Evolutionary conservation across 2,329 filamentous ascomycete species (phyloP).

Genomic region (Purpureocillium takamizusanense): DNA sequence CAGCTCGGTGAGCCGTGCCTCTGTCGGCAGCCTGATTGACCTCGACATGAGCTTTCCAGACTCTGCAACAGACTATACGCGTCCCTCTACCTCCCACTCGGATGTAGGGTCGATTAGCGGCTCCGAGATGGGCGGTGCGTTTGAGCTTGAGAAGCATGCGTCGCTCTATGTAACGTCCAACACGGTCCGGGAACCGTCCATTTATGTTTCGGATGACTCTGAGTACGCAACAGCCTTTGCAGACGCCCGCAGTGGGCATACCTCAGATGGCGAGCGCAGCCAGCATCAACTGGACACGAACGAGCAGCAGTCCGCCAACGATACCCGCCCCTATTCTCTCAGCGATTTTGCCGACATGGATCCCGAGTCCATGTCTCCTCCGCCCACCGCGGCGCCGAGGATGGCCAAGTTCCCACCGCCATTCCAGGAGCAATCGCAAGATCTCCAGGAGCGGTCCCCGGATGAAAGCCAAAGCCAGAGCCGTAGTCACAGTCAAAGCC

Average conservation of each 20-base stretch:
- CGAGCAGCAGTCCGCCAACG: conserved; percentile 7
- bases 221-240: conserved; percentile 32
- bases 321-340: conserved; percentile 24
- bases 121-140: conserved; percentile 45
- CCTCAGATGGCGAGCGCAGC: conserved; percentile 7
- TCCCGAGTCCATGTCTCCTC: conserved; percentile 24
- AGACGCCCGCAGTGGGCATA: conserved; percentile 12
- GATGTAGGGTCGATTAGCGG: conserved; percentile 47
- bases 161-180: conserved; percentile 39
- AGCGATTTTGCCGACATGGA: conserved; percentile 32
- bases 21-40: conserved; percentile 40
- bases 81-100: conserved; percentile 52
- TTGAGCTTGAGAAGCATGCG: conserved; percentile 54
- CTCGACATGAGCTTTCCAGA: conserved; percentile 47
- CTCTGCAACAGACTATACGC: conserved; percentile 37
- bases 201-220: conserved; percentile 53
- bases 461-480: conserved; percentile 9
- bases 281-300: conserved; percentile 6
- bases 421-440: conserved; percentile 9
- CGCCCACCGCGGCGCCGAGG: conserved; percentile 17
- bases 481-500: conserved; percentile 7
- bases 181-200: conserved; percentile 43
- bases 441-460: conserved; percentile 3
- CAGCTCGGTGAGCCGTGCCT: conserved; percentile 27
- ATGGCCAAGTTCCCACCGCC: conserved; percentile 3